phyloP scores from a whole-genome alignment of 2,329 filamentous ascomycete genomes.

The Pseudodiploospora longispora region DNA sequence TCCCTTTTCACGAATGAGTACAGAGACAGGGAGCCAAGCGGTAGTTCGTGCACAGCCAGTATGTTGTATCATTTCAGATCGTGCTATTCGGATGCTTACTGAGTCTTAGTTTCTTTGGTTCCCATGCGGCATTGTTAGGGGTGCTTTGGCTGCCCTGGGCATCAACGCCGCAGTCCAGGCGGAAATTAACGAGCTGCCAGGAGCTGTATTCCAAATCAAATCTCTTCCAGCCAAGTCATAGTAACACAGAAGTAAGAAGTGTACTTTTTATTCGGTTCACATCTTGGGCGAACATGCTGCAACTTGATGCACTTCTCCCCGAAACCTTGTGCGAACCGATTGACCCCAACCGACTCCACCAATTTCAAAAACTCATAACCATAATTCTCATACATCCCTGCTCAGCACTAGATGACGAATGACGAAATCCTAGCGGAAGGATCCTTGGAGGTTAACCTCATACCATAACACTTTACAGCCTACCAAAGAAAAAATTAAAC shows the following conservation, averaged over 20 bases:
- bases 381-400: too few relatives aligned
- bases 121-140: constrained; percentile 84
- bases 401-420: neutral
- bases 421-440: constrained; percentile 1
- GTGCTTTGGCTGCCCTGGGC: constrained; percentile 84
- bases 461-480: constrained; percentile 25
- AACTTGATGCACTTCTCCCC: too few relatives aligned
- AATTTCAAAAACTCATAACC: too few relatives aligned
- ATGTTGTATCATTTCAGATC: constrained; percentile 25
- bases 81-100: constrained; percentile 7
- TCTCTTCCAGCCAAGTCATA: constrained; percentile 51
- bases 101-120: constrained; percentile 79
- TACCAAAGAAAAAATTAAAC: constrained; percentile 21
- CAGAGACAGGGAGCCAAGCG: constrained; percentile 66
- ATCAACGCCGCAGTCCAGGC: constrained; percentile 88
- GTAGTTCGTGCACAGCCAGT: constrained; percentile 72
- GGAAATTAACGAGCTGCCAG: constrained; percentile 78
- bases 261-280: too few relatives aligned
- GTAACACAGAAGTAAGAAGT: neutral
- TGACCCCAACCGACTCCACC: too few relatives aligned
- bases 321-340: too few relatives aligned
- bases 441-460: neutral
- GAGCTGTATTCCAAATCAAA: constrained; percentile 93
- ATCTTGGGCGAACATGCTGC: too few relatives aligned
- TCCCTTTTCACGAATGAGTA: constrained; percentile 82